Conservation (phyloP, 148 eudicot genomes). For the Spergularia marina region DNA sequence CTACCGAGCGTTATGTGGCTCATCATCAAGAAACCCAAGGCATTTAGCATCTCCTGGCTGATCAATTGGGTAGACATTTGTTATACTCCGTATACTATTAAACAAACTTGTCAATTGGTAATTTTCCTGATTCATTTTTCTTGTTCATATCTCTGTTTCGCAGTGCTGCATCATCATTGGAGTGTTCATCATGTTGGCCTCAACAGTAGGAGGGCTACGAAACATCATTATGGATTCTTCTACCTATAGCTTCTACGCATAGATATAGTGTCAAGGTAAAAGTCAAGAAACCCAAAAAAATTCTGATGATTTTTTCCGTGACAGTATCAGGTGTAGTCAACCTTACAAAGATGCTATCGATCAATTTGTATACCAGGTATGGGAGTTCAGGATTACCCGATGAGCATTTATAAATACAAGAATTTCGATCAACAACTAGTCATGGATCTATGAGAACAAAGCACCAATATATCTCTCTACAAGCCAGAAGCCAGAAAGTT, state of each 20-base stretch:
- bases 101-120: neutral
- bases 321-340: neutral
- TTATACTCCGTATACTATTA: neutral
- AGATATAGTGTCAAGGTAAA: neutral
- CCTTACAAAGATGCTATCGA: neutral
- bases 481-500: neutral
- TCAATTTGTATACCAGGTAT: no score
- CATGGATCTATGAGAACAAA: neutral
- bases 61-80: slow-evolving; percentile 64
- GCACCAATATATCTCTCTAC: neutral
- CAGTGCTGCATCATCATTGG: slow-evolving; percentile 76
- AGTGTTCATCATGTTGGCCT: slow-evolving; percentile 73
- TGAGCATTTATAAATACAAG: neutral
- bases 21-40: slow-evolving; percentile 70
- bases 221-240: slow-evolving; percentile 79
- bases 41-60: slow-evolving; percentile 66
- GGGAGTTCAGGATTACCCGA: no score
- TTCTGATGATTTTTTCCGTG: no score
- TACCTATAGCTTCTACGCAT: slow-evolving; percentile 66
- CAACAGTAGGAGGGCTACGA: slow-evolving; percentile 79
- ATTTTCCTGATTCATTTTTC: neutral
- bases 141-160: neutral
- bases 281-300: no score
- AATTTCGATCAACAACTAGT: neutral
- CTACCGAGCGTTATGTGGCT: slow-evolving; percentile 89